Evolutionary conservation across 371 early-diverging fungal species (phyloP), one percentile per base, ranked within the genome.

Genomic region (Haplosporangium sp.): DNA sequence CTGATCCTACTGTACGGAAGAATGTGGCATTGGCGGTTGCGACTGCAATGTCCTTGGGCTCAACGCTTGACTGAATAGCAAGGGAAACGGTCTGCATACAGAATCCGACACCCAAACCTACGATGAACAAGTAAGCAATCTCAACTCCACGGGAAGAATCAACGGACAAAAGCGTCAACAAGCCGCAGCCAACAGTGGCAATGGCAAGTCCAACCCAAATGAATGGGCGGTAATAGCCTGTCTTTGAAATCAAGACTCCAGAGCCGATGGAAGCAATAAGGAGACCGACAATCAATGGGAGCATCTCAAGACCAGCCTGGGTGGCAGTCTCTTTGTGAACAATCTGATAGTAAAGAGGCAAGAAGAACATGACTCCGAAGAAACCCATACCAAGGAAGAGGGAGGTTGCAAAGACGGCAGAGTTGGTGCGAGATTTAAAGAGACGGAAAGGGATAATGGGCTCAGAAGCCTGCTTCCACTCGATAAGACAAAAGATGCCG

Each of bases 1-100:
- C 87, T 63, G 92, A 90, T 57, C 95, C 94, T 42, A 93, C 83
- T 3, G 90, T 85, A 39, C 90, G 88, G 66, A 82, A 83, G 71
- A 89, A 90, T 65, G 85, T 84, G 34, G 83, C 65, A 71, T 87
- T 76, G 39, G 90, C 82, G 34, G 95, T 91, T 39, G 87, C 90
- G 27, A 93, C 84, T 17, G 94, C 90, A 67, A 92, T 87, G 62
- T 90, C 87, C 57, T 82, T 82, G 35, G 75, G 69, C 17, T 61
- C 76, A 4, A 90, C 90, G 5, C 86, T 64, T 0, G 88, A 82
- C 78, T 93, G 94, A 4, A 85, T 87, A 0, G 85, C 89, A 19
- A 93, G 79, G 34, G 91, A 84, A 57, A 77, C 73, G 50, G 90
- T 89, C 77, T 93, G 92, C 71, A 91, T 86, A 20, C 87, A 85